Base-by-base conservation (phyloP, 2,329 filamentous ascomycete species). In the Beauveria australis region DNA sequence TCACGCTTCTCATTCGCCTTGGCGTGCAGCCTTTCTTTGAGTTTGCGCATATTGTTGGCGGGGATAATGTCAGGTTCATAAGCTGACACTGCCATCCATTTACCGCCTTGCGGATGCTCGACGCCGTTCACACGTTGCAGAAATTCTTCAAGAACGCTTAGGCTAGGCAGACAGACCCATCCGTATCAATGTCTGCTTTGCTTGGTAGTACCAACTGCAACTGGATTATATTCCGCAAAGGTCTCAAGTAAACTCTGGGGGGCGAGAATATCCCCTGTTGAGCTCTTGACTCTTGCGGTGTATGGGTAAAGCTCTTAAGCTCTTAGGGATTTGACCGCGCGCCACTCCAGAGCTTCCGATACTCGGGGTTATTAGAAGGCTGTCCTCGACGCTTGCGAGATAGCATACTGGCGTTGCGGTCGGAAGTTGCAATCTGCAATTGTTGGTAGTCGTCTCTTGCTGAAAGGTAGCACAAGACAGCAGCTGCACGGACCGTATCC, bases 221-320 rank as follows among this genome's bases (percentile, higher is more conserved):
- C 28, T 9, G 54, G 44, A 6, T 41, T 9, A 16, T 48, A 30
- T 16, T 22, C 33, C 14, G 47, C 47, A 44, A 59, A 59, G 6
- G 6, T 6, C 4, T 46, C 28, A 1, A 56, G 46, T 5, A 59
- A 33, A 5, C 9, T 14, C 12, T 5, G 3, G 3, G 40, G 7
- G 7, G 3, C 14, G 6, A 33, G 47, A 22, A 59, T n/a, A 4
- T 59, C 24, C 18, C 56, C 47, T 3, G 56, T 52, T 1, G 37
- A 51, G 10, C 40, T 37, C 26, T 37, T 59, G 1, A 59, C 33
- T 37, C 56, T 51, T 8, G 37, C 48, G 16, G 28, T 53, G 40
- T 46, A 59, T 3, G 57, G 57, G 28, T 59, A 59, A 14, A 59
- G 57, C 48, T 59, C 57, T n/a, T 19, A 14, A 59, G 57, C 48